Conservation (phyloP, 1,139 yeast species). For the Arxiozyma telluris region DNA sequence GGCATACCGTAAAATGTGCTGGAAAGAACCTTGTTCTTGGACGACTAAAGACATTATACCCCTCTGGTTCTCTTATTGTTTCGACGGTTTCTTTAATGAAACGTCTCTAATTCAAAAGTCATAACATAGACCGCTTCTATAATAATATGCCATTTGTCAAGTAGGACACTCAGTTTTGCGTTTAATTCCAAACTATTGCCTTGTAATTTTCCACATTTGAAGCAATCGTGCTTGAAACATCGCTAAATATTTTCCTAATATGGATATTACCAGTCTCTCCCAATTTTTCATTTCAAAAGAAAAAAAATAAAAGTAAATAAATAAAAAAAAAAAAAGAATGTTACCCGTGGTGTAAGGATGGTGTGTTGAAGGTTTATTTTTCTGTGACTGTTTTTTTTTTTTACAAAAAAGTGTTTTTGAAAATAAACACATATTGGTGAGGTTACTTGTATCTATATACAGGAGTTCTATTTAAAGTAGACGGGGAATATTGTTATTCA, state of each 20-base stretch:
- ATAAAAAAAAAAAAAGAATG: no score
- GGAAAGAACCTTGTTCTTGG: conserved; percentile 99
- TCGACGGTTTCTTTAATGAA: conserved; percentile 1
- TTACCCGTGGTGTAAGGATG: neutral
- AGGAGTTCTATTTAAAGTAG: neutral
- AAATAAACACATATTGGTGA: neutral
- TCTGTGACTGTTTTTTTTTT: neutral
- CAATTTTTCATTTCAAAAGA: no score
- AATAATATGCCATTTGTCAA: neutral
- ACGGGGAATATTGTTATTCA: no score
- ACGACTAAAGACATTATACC: conserved; percentile 85
- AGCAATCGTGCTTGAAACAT: neutral
- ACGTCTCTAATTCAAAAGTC: neutral
- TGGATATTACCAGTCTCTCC: neutral
- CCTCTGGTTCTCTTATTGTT: neutral
- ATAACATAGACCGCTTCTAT: neutral
- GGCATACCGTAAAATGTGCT: conserved; percentile 85
- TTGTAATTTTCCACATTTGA: neutral
- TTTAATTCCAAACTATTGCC: neutral
- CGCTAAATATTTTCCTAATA: neutral
- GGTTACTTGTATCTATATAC: neutral
- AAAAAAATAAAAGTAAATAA: no score
- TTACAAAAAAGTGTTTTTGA: no score
- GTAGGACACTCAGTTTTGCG: neutral
- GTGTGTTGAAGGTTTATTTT: neutral